Percentiles rank a stretch among this genome's conserved stretches.
phyloP scores from a whole-genome alignment of 768 basidiomycete species.

The Cystofilobasidium macerans region DNA sequence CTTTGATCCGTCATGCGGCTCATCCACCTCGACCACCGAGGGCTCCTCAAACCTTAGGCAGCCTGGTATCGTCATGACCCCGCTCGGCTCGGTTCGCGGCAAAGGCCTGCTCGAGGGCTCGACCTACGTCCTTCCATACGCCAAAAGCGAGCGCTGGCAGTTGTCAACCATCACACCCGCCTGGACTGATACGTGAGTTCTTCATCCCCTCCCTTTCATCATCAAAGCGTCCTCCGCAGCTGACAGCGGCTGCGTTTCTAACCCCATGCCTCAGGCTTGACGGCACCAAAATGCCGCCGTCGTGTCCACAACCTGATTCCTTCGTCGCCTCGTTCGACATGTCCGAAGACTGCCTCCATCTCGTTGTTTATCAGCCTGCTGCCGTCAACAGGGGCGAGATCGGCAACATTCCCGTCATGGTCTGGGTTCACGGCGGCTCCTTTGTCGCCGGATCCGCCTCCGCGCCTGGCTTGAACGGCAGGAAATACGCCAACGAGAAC shows the following conservation, averaged over 20 bases:
- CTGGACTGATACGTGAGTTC: slow-evolving; percentile 15
- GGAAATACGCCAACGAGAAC: not conserved
- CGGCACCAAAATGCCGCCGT: slow-evolving; percentile 15
- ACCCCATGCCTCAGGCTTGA: slow-evolving; percentile 6
- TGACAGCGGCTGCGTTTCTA: not conserved
- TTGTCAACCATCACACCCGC: not conserved
- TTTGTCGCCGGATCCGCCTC: slow-evolving; percentile 22
- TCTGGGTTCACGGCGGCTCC: slow-evolving; percentile 23
- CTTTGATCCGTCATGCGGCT: not conserved
- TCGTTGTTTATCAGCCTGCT: slow-evolving; percentile 12
- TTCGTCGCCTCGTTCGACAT: not conserved
- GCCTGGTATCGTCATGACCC: not conserved
- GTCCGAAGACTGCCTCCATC: slow-evolving; percentile 17
- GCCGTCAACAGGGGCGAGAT: slow-evolving; percentile 5
- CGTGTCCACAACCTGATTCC: slow-evolving; percentile 10
- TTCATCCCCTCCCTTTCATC: not conserved
- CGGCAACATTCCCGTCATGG: slow-evolving; percentile 1
- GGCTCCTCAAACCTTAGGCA: not conserved
- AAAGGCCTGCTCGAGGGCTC: not conserved
- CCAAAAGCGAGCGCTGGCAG: not conserved
- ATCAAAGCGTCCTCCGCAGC: not conserved
- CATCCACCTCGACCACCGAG: no score
- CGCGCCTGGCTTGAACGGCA: slow-evolving; percentile 17
- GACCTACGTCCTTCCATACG: not conserved
- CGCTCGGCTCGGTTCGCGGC: not conserved